Base-by-base conservation (phyloP, 1,284 basidiomycete genomes). In the Porodaedalea pini region DNA sequence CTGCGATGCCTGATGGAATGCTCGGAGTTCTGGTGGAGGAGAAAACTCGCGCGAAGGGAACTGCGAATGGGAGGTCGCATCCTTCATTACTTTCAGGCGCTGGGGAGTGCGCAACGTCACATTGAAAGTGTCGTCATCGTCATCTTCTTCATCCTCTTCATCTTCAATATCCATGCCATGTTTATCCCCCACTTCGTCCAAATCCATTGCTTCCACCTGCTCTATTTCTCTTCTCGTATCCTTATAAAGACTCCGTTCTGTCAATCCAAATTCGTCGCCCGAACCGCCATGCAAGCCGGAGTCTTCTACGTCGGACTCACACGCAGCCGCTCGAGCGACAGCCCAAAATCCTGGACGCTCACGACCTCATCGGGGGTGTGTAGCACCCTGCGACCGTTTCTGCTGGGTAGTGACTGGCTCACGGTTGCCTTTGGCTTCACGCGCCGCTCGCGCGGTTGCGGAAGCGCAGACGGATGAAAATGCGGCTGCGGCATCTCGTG, bases 251-350 rank as follows among this genome's bases (percentile, higher is more conserved):
- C 54, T 43, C 53, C 54, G 41, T 44, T 54, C 45, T 53, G 34
- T 41, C 48, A 41, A 17, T 27, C 50, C 60, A 19, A 21, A 50
- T 39, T 70, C 68, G 71, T 79, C 82, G 81, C 85, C 83, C 82
- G 75, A 78, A 78, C 72, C 73, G 68, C 73, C 70, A 70, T 73
- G 78, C 71, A 74, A 78, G 78, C 77, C 73, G 76, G 80, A 78
- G 77, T 79, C 56, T 49, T 50, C 57, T 61, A 56, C 69, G 70
- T 67, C 48, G 75, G 77, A 44, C 59, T 57, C 77, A 80, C 78
- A 78, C 75, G 80, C 70, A 73, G 78, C 67, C 72, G 78, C 79
- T 75, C 77, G 83, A 85, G 83, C 85, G 78, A 82, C 79, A 68
- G 68, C 57, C 65, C 68, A 80, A 78, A 80, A 78, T 71, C 83